Evolutionary conservation across 371 early-diverging fungal genomes (phyloP), one percentile per base, ranked within the genome.

Genomic region (Saksenaea oblongispora): DNA sequence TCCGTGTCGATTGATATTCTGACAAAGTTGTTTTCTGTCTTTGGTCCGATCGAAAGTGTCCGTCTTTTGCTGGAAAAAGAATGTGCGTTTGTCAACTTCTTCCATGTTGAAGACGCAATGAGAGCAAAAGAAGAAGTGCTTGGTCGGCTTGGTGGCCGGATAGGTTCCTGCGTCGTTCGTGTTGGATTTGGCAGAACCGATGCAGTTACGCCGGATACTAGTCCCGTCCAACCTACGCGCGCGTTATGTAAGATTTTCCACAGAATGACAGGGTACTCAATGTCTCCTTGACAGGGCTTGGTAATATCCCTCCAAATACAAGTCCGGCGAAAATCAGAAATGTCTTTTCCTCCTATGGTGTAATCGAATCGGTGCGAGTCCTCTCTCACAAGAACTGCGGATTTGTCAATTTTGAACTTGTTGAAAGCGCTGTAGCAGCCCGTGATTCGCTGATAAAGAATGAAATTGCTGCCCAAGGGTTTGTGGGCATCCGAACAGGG

Each of bases 381-480:
- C 72, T 97, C 65, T 91, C 94, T 3, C 97, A 96, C 80, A 98
- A 98, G 74, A 96, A 93, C 72, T 98, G 97, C 72, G 98, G 96
- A 0, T 98, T 98, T 73, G 93, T 98, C 68, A 97, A 97, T 78
- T 98, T 96, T 80, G 91, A 89, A 27, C 75, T 75, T 34, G 82
- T 91, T 24, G 94, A 94, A 35, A 95, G 94, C 66, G 96, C 99
- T 1, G 86, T 95, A 37, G 82, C 84, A 24, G 98, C 98, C 26
- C 89, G 91, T 65, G 89, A 91, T 63, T 88, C 87, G 17, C 87
- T 96, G 84, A 89, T 96, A 64, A 93, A 93, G 35, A 89, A 90
- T 61, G 92, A 95, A 55, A 83, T 94, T 62, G 87, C 84, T 69
- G 94, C 93, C 24, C 84, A 86, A 37, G 87, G 87, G 3, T 86